phyloP scores from a whole-genome alignment of 177 flowering plant genomes.

The Tripterygium wilfordii region DNA sequence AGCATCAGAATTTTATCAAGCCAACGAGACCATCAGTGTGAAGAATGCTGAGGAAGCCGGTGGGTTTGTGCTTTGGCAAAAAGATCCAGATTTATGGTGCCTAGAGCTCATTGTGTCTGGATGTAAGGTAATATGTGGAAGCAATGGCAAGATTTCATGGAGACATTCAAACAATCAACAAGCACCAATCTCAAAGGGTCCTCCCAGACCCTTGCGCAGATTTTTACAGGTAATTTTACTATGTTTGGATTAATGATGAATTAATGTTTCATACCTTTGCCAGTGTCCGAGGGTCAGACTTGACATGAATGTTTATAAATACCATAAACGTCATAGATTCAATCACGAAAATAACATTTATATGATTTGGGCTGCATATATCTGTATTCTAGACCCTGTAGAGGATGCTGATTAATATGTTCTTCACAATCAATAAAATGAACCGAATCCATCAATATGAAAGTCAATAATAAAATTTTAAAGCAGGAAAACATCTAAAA shows the following conservation, averaged over 20 bases:
- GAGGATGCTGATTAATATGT: no score
- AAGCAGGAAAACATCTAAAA: no score
- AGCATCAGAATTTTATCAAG: conserved; percentile 54
- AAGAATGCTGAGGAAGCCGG: conserved; percentile 45
- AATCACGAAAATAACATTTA: no score
- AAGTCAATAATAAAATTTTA: no score
- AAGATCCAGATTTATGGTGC: conserved; percentile 80
- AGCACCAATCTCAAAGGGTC: conserved; percentile 35
- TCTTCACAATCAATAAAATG: no score
- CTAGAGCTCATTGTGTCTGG: conserved; percentile 69
- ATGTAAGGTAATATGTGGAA: conserved; percentile 57
- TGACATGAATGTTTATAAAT: no score
- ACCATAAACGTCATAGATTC: no score
- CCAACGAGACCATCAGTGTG: conserved; percentile 21
- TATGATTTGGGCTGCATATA: no score
- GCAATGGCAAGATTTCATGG: conserved; percentile 66
- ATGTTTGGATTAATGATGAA: background rate
- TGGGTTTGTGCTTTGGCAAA: conserved; percentile 84
- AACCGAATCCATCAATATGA: no score
- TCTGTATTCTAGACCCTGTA: no score
- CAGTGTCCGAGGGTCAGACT: no score
- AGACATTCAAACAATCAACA: conserved; percentile 59
- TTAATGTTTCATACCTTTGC: no score
- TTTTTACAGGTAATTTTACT: conserved; percentile 48
- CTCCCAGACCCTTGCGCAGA: conserved; percentile 63